phyloP scores from a whole-genome alignment of 805 yeast genomes.

The Candida qinlingensis region DNA sequence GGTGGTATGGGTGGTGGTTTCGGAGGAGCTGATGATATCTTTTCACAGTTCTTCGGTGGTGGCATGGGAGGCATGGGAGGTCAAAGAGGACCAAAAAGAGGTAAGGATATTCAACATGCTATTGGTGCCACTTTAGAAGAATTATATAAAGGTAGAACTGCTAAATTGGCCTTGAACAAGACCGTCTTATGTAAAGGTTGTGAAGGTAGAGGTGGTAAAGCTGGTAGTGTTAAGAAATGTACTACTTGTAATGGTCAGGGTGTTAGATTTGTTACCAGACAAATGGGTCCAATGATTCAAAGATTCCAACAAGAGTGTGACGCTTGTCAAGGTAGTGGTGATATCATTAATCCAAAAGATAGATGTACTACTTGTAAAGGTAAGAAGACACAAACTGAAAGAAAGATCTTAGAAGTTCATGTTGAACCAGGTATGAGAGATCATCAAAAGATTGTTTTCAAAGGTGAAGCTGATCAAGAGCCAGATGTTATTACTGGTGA shows the following conservation, averaged over 20 bases:
- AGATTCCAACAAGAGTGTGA: slow-evolving; percentile 95
- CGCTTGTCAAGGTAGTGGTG: slow-evolving; percentile 89
- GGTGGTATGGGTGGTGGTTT: slow-evolving; percentile 64
- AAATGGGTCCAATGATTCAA: slow-evolving; percentile 99
- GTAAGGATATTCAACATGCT: slow-evolving; percentile 88
- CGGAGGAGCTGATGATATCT: slow-evolving; percentile 70
- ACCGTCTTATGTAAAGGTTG: slow-evolving; percentile 84
- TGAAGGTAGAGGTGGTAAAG: slow-evolving; percentile 95
- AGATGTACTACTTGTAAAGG: slow-evolving; percentile 86
- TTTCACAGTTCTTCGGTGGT: slow-evolving; percentile 83
- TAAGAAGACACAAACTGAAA: slow-evolving; percentile 78
- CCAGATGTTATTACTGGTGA: slow-evolving; percentile 96
- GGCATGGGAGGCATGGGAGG: slow-evolving; percentile 50
- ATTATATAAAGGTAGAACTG: slow-evolving; percentile 86
- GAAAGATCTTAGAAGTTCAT: slow-evolving; percentile 91
- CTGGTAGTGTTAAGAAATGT: slow-evolving; percentile 85
- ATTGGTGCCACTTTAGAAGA: slow-evolving; percentile 86
- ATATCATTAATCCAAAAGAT: slow-evolving; percentile 78
- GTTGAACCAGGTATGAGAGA: slow-evolving; percentile 96
- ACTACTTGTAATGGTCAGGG: slow-evolving; percentile 87
- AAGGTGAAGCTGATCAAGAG: slow-evolving; percentile 97
- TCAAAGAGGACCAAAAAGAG: slow-evolving; percentile 80
- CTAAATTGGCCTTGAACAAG: slow-evolving; percentile 91
- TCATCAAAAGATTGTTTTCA: slow-evolving; percentile 85
- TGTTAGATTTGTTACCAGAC: slow-evolving; percentile 85